Base-by-base conservation (phyloP, 176 grass and related monocot species). In the Metroxylon sagu region DNA sequence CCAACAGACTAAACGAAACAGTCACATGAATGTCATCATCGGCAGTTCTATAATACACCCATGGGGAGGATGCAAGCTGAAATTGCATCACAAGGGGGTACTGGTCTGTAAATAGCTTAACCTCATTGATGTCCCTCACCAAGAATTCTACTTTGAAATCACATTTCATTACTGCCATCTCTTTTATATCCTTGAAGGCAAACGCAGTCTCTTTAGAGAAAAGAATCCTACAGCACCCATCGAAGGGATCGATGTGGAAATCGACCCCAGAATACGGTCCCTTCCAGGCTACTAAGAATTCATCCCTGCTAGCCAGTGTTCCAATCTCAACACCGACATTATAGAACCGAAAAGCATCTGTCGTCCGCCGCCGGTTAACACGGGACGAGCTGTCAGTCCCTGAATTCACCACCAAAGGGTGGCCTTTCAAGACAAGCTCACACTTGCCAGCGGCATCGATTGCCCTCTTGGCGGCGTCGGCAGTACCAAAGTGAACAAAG, bases 401-500 rank as follows among this genome's bases (percentile, higher is more conserved):
- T 43, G 73, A 52, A 8, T 66, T 74, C 48, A 50, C 75, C 10
- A 77, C 67, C 43, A 96, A 83, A 18, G 70, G 53, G 48, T 29
- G 62, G 56, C 64, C 30, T 16, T 43, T 14, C 30, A 85, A 55
- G 27, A 87, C 7, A 43, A 96, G 80, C 27, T 84, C 77, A 18
- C 56, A 82, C 43, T 50, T 70, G 1, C 92, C 83, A 0, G 83
- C 75, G 2, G 68, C 67, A 52, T 90, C 65, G 27, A 66, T 52
- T 25, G 86, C 83, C 26, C 73, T 75, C 61, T 69, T 88, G n/a
- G 80, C 83, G 16, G 21, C 80, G 16, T 82, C 83, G 8, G 72
- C 75, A n/a, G 53, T 59, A 35, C 78, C 80, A 48, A 90, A 96
- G 71, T 96, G 87, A 61, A 96, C 92, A 61, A 95, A 95, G 1